phyloP scores from a whole-genome alignment of 129 eudicot species.

The Smallanthus sonchifolius region DNA sequence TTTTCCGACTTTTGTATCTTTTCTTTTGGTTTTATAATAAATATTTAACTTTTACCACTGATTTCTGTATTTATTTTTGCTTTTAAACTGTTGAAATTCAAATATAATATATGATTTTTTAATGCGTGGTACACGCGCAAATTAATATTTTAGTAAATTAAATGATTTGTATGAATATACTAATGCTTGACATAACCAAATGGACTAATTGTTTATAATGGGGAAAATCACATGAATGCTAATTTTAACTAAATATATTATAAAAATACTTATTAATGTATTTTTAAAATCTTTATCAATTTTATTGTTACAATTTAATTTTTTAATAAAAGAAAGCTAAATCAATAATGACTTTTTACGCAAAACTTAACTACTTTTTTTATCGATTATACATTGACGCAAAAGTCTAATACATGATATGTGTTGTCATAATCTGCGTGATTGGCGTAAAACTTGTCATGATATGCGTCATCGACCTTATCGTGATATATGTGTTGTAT shows the following conservation, averaged over 20 bases:
- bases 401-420: too few relatives aligned
- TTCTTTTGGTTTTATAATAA: neutral
- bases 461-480: too few relatives aligned
- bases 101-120: neutral
- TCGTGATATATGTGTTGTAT: too few relatives aligned
- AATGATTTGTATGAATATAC: neutral
- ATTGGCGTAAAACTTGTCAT: too few relatives aligned
- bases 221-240: too few relatives aligned
- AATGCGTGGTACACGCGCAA: neutral
- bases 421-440: too few relatives aligned
- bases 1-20: conserved; percentile 15
- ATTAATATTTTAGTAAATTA: neutral
- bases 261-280: too few relatives aligned
- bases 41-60: neutral
- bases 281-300: too few relatives aligned
- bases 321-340: neutral
- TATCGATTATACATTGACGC: too few relatives aligned
- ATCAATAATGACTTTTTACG: neutral
- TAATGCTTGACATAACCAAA: neutral
- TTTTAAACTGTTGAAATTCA: neutral
- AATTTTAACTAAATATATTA: too few relatives aligned
- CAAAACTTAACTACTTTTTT: too few relatives aligned
- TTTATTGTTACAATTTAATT: too few relatives aligned
- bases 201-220: neutral
- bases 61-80: neutral